phyloP scores from a whole-genome alignment of 169 alveolate species.

The Cyclospora cayetanensis region DNA sequence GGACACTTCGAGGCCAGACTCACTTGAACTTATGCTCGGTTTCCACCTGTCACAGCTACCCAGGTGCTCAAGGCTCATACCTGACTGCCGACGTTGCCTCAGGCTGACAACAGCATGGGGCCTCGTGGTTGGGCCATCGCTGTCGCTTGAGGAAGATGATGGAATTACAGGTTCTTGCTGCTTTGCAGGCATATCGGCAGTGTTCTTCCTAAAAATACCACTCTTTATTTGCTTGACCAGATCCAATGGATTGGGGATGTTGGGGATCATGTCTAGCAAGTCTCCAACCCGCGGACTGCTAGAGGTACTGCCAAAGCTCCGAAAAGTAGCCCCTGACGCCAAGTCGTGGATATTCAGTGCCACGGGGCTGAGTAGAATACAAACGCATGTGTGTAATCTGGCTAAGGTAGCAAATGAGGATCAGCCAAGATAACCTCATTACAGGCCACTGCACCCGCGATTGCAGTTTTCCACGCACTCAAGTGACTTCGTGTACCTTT shows the following conservation, averaged over 20 bases:
- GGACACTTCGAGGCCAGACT: not conserved
- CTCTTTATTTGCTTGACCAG: not conserved
- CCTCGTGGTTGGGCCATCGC: not conserved
- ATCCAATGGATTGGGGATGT: not conserved
- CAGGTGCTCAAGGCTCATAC: not conserved
- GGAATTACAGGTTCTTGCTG: not conserved
- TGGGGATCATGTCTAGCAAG: not conserved
- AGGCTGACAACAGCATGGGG: not conserved
- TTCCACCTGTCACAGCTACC: not conserved
- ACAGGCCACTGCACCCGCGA: too few relatives aligned
- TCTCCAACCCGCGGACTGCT: not conserved
- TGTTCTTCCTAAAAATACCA: not conserved
- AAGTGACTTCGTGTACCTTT: too few relatives aligned
- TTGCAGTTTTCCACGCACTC: too few relatives aligned
- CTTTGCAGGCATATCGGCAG: not conserved
- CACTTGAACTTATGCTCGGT: not conserved
- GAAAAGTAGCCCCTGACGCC: not conserved
- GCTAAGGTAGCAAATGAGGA: too few relatives aligned
- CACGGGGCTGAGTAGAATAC: not conserved
- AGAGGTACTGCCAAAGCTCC: not conserved
- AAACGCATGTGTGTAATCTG: too few relatives aligned
- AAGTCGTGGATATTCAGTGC: constrained; percentile 20
- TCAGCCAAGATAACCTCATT: too few relatives aligned
- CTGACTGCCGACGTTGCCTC: not conserved
- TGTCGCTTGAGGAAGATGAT: not conserved